Evolutionary conservation across 2,329 filamentous ascomycete genomes (phyloP).

Genomic region (Macrophomina tecta): DNA sequence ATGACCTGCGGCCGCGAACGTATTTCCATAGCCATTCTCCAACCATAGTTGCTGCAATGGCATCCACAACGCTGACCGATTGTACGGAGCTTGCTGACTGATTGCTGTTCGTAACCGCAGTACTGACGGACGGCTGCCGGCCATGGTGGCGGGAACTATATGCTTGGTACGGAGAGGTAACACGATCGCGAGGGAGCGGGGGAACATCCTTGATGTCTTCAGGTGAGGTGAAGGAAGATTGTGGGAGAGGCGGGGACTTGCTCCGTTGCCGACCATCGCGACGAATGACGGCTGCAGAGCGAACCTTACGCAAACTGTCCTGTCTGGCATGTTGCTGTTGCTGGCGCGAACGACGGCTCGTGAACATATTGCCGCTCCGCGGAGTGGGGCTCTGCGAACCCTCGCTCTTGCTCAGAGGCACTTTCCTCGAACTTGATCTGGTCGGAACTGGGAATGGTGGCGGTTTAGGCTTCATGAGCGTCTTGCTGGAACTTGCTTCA

Average conservation of each 20-base stretch:
- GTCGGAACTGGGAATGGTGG: slow-evolving; percentile 94
- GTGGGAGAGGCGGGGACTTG: slow-evolving; percentile 50
- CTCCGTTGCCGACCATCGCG: slow-evolving; percentile 71
- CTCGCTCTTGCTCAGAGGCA: slow-evolving; percentile 72
- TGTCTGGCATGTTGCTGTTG: slow-evolving; percentile 58
- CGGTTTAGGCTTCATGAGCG: slow-evolving; percentile 39
- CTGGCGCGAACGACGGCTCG: slow-evolving; percentile 48
- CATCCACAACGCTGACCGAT: slow-evolving; percentile 84
- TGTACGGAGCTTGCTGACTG: slow-evolving; percentile 62
- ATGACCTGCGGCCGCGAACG: slow-evolving; percentile 85
- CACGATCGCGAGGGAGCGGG: slow-evolving; percentile 74
- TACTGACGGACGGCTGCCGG: slow-evolving; percentile 60
- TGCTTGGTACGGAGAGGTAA: slow-evolving; percentile 59
- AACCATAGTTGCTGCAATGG: slow-evolving; percentile 97
- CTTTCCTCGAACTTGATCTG: slow-evolving; percentile 82
- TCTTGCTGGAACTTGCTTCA: slow-evolving; percentile 52
- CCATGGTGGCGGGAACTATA: slow-evolving; percentile 46
- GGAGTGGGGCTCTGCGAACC: slow-evolving; percentile 78
- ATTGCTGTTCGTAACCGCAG: slow-evolving; percentile 13
- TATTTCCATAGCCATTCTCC: slow-evolving; percentile 98
- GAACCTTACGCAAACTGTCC: slow-evolving; percentile 76
- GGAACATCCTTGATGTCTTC: slow-evolving; percentile 71
- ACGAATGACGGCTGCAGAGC: slow-evolving; percentile 77
- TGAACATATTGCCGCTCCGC: slow-evolving; percentile 49
- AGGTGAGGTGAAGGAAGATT: slow-evolving; percentile 42